Evolutionary conservation across 768 basidiomycete species (phyloP), one percentile per base, ranked within the genome.

Genomic region (Obba rivulosa): DNA sequence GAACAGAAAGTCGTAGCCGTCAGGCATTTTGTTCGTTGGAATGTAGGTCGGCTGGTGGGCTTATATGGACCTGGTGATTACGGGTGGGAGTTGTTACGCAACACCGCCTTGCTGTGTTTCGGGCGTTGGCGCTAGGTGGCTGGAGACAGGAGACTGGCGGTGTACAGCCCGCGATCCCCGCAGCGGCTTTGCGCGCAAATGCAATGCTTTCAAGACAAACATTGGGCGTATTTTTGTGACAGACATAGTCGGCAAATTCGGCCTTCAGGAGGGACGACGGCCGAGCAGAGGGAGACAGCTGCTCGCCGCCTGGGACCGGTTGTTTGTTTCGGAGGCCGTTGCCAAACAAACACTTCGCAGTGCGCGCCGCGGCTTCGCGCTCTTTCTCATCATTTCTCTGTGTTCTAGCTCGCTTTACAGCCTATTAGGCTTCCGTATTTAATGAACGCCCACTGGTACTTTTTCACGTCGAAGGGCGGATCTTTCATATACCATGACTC

Each of bases 1-100:
- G 78, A 93, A 92, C 63, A 93, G 88, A 64, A 85, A 92, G 75
- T 93, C 91, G 81, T 92, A 93, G 67, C 91, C 90, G 71, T 85
- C 87, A 60, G 89, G 59, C 62, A 63, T 63, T 20, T 17, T 47
- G 16, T 10, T 16, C 18, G 5, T 11, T 16, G n/a, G 18, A 43
- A 3, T 1, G 16, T 24, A 9, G 20, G 34, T 31, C 13, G 28
- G 13, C 5, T 7, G 5, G 28, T 13, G 28, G 5, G 28, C 13
- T 31, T 31, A 31, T 31, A 31, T 31, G 28, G 28, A 13, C n/a
- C 13, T 31, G 28, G 13, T 31, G 28, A 31, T n/a, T 31, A 31
- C 28, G 28, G 5, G 28, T 31, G 28, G 28, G 28, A 31, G 28
- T 31, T 13, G 28, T 31, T 31, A 31, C 28, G 28, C 7, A 31